Conservation (phyloP, 768 basidiomycete genomes). For the Trametes maxima region DNA sequence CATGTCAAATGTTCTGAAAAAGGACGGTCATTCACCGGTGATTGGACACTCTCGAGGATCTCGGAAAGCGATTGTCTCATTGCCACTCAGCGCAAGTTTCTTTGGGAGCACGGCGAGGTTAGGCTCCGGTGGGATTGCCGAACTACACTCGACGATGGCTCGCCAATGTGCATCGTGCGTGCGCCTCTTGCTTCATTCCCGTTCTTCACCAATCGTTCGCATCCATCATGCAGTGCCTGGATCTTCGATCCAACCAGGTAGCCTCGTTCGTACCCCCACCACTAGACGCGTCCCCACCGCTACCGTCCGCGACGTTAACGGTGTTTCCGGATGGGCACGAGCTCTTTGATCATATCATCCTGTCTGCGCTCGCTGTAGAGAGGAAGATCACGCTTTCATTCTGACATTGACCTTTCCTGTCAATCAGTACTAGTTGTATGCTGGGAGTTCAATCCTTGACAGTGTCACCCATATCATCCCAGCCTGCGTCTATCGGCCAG, state of each 20-base stretch:
- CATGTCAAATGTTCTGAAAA: constrained; percentile 42
- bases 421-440: neutral
- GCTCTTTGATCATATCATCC: constrained; percentile 47
- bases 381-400: constrained; percentile 37
- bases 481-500: no score
- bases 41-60: constrained; percentile 6
- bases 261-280: constrained; percentile 52
- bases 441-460: neutral
- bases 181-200: neutral
- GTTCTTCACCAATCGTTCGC: neutral
- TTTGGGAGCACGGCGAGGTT: constrained; percentile 42
- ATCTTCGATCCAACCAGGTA: constrained; percentile 36
- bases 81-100: constrained; percentile 39
- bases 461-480: neutral
- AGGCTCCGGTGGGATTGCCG: constrained; percentile 51
- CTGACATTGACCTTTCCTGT: neutral
- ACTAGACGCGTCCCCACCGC: constrained; percentile 46
- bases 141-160: constrained; percentile 46
- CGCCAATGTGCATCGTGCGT: constrained; percentile 49
- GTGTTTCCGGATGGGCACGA: constrained; percentile 49
- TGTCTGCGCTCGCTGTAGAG: constrained; percentile 47
- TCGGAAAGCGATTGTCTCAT: neutral
- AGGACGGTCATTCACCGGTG: constrained; percentile 38
- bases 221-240: constrained; percentile 35
- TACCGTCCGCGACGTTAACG: constrained; percentile 48